Conservation (phyloP, 2,329 filamentous ascomycete species). For the Cladophialophora immunda region DNA sequence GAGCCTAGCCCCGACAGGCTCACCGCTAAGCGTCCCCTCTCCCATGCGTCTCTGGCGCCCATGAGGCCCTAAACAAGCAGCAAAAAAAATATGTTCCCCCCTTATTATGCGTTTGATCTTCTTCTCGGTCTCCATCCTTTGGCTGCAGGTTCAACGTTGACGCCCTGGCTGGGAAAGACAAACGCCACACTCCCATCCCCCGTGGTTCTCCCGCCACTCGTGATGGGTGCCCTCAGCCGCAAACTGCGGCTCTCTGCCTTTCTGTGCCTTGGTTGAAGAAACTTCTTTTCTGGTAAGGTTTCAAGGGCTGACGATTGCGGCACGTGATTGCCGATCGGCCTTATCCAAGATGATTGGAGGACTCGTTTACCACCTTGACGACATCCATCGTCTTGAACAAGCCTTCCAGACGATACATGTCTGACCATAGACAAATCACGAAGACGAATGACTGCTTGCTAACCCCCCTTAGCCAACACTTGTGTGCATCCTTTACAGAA, state of each 20-base stretch:
- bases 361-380: conserved; percentile 18
- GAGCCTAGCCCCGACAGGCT: conserved; percentile 13
- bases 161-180: not conserved
- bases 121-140: not conserved
- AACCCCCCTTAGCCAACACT: not conserved
- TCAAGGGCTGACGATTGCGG: conserved; percentile 2
- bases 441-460: conserved; percentile 8
- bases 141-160: not conserved
- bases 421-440: conserved; percentile 21
- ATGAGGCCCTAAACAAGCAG: conserved; percentile 4
- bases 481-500: not conserved
- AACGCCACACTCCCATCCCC: not conserved
- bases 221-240: conserved; percentile 12
- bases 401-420: conserved; percentile 14
- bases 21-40: conserved; percentile 16
- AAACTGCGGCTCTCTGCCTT: not conserved
- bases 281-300: conserved; percentile 8
- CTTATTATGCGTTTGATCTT: conserved; percentile 3
- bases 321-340: conserved; percentile 5
- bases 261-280: not conserved
- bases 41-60: conserved; percentile 14
- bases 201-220: not conserved
- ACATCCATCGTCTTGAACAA: conserved; percentile 7
- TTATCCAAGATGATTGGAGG: conserved; percentile 17
- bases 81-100: conserved; percentile 11